Evolutionary conservation across 768 basidiomycete genomes (phyloP), one percentile per base, ranked within the genome.

Genomic region (Macrolepiota fuliginosa): DNA sequence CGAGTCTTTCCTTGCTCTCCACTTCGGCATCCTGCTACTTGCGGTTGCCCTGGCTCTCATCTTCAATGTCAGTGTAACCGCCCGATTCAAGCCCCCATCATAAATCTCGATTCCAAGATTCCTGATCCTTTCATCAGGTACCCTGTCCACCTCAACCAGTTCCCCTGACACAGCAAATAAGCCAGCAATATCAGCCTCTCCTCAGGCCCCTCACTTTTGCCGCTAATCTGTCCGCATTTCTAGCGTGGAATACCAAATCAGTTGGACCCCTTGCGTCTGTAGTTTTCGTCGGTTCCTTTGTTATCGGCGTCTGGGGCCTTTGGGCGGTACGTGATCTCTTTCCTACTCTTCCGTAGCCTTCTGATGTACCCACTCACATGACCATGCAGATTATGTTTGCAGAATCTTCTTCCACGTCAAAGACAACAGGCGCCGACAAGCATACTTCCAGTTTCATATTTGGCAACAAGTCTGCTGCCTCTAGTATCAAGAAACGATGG

Each of bases 351-450:
- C 7, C 42, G 37, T 50, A 35, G 55, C 54, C 9, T 10, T 24
- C 39, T 19, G 27, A 46, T 56, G 58, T 12, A 42, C n/a, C 35
- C 36, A 17, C 35, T 58, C 47, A 37, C 49, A 37, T 35, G 47
- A 51, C 37, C 22, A 37, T 32, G 29, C 66, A 90, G 89, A 78
- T 88, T 51, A 68, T 86, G 54, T 91, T 92, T 68, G 81, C 83
- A 42, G 79, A 81, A 25, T 78, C 88, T 12, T 77, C 79, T 25
- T 69, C 75, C 40, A 71, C 83, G 51, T 91, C 90, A 35, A 84
- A 82, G 69, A 89, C 83, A 66, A 92, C 91, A 4, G 92, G 91
- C 17, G 87, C 90, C 19, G 90, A 92, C 74, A 92, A 92, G 68
- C 84, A 83, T 63, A 94, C 91, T 3, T 92, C 90, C 15, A 69